Percentiles rank a stretch among this genome's conserved stretches.
phyloP scores from a whole-genome alignment of 2,329 filamentous ascomycete genomes.

The Talaromyces amestolkiae region DNA sequence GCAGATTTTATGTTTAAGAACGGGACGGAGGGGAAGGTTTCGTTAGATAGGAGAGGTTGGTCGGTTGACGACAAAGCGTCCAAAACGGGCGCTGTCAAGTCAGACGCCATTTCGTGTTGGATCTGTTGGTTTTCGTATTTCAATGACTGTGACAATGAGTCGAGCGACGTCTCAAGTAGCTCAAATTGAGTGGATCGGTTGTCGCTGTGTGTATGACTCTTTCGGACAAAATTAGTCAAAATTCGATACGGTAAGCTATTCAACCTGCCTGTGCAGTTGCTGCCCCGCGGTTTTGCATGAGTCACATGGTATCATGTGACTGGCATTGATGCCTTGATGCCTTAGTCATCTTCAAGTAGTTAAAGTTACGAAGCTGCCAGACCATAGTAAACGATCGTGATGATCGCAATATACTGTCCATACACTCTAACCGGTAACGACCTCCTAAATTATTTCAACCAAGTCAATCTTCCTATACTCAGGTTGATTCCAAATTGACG shows the following conservation, averaged over 20 bases:
- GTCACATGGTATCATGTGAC: constrained; percentile 10
- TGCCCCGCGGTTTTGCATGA: constrained; percentile 15
- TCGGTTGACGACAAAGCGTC: constrained; percentile 62
- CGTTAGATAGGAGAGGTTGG: constrained; percentile 62
- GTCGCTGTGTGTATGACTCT: constrained; percentile 21
- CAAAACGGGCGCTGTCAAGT: constrained; percentile 65
- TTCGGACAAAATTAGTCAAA: constrained; percentile 19
- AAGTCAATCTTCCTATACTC: too few species aligned
- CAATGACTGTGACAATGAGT: not conserved
- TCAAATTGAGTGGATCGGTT: not conserved
- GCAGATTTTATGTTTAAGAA: constrained; percentile 77
- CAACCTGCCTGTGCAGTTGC: constrained; percentile 8
- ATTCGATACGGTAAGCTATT: constrained; percentile 21
- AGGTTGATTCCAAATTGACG: not conserved
- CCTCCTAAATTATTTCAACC: not conserved
- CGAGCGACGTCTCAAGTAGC: not conserved
- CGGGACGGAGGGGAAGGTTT: constrained; percentile 65
- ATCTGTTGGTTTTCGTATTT: not conserved
- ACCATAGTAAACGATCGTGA: not conserved
- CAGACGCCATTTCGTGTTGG: constrained; percentile 42
- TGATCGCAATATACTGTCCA: not conserved
- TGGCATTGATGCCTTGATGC: not conserved
- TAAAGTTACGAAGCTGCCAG: too few species aligned
- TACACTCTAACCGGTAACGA: too few species aligned
- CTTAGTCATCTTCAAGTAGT: not conserved